Evolutionary conservation across 2,329 filamentous ascomycete genomes (phyloP), one percentile per base, ranked within the genome.

Genomic region (Amauroascus verrucosus): DNA sequence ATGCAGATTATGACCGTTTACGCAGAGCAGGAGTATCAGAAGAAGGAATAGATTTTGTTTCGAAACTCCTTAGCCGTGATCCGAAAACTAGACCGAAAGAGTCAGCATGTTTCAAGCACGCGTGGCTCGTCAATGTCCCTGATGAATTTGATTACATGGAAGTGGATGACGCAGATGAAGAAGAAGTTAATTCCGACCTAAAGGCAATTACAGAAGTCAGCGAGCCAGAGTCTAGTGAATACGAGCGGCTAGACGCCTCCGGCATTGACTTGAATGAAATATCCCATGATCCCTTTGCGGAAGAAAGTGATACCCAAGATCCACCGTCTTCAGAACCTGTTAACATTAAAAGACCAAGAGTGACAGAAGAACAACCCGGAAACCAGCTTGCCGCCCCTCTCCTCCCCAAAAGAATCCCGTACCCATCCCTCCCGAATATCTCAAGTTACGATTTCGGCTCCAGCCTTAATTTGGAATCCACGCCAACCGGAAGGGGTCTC

Each of bases 51-150:
- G 79, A 89, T 59, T 86, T 95, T 60, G 72, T 97, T 30, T 72
- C 74, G 14, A 74, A 75, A n/a, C 93, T 96, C 80, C 80, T 97
- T 3, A 82, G 88, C 59, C 81, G 81, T n/a, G 82, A 89, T 48
- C 88, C 91, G 1, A 79, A 85, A 53, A 70, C 79, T n/a, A 82
- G 91, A 54, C 86, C 88, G 0, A 86, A 83, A 0, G 83, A 93
- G 43, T 66, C 72, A 4, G 77, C 85, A 48, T 83, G 95, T 51
- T 77, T 87, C 54, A 69, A 71, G 11, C 86, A 93, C 65, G 72
- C 78, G 1, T 97, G 91, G 91, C 75, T 95, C n/a, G 67, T 64
- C 22, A 67, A 74, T n/a, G 68, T 75, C 22, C 64, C 67, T 1
- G 74, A 79, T 51, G 75, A 78, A 5, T 77, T 77, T 51, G 77